These are phyloP conservation scores for Fusarium compactum DNA, from an alignment of 2,329 filamentous ascomycete species.

Conservation along the genomic window DNA sequence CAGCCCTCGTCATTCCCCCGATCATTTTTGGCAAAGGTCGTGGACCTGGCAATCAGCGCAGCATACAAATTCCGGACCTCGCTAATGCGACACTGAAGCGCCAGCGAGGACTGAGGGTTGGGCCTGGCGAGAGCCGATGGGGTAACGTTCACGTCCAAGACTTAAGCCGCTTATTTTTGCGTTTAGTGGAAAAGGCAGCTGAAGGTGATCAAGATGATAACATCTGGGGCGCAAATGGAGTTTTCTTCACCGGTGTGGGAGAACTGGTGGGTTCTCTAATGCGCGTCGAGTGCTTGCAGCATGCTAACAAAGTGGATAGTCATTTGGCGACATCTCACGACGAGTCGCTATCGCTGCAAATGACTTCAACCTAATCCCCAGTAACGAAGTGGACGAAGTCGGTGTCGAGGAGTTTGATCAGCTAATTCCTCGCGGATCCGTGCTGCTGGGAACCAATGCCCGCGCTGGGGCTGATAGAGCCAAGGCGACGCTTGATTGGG, in stretches of 20 bases:
- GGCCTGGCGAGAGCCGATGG: constrained; percentile 52
- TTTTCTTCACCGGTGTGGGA: constrained; percentile 51
- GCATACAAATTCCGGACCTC: constrained; percentile 54
- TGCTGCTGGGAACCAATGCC: constrained; percentile 69
- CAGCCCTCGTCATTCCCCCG: constrained; percentile 52
- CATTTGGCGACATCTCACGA: constrained; percentile 49
- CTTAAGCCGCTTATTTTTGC: constrained; percentile 47
- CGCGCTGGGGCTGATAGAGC: constrained; percentile 63
- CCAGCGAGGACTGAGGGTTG: constrained; percentile 48
- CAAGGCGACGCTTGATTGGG: constrained; percentile 65
- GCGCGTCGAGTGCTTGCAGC: no score
- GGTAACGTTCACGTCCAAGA: constrained; percentile 53
- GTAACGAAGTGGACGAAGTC: constrained; percentile 41
- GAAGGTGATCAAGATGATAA: constrained; percentile 32
- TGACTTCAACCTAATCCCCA: constrained; percentile 40
- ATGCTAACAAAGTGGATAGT: constrained; percentile 14
- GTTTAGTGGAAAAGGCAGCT: constrained; percentile 50
- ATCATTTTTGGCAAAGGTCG: constrained; percentile 55
- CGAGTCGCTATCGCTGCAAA: constrained; percentile 42
- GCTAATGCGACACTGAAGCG: constrained; percentile 45
- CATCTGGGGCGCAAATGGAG: constrained; percentile 53
- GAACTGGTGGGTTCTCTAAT: constrained; percentile 43
- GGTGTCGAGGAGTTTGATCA: constrained; percentile 57
- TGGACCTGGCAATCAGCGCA: constrained; percentile 54
- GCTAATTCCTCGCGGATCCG: constrained; percentile 57